A percentile compares a stretch with the other conserved stretches of the same genome.
phyloP scores from a whole-genome alignment of 495 filamentous ascomycete species.

The Xanthoparmelia taractica region DNA sequence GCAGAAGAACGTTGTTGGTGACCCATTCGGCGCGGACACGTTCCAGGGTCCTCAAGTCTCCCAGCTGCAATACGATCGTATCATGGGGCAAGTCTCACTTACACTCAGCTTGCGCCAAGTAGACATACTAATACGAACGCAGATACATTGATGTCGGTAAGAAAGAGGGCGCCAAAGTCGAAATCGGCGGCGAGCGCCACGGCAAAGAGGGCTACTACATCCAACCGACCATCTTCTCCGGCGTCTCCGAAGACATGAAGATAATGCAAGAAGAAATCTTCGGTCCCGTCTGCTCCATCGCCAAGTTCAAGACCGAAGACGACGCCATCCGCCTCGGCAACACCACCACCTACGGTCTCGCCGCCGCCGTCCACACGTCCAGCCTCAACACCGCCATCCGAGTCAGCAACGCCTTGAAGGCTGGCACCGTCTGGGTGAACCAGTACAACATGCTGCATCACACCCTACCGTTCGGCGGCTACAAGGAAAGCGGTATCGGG shows the following conservation, averaged over 20 bases:
- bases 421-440: constrained; percentile 97
- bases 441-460: constrained; percentile 80
- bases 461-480: constrained; percentile 83
- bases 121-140: background rate
- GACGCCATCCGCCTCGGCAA: constrained; percentile 79
- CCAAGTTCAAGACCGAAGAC: constrained; percentile 87
- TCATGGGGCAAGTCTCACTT: constrained; percentile 59
- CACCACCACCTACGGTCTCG: constrained; percentile 72
- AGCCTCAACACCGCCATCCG: constrained; percentile 90
- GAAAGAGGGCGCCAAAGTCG: constrained; percentile 77
- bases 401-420: constrained; percentile 70
- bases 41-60: constrained; percentile 99
- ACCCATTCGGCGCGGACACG: constrained; percentile 78
- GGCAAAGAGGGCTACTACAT: constrained; percentile 95
- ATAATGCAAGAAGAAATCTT: constrained; percentile 99
- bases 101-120: background rate
- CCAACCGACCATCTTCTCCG: constrained; percentile 92
- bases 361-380: constrained; percentile 85
- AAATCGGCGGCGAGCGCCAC: constrained; percentile 77
- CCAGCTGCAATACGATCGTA: constrained; percentile 89
- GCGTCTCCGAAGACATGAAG: constrained; percentile 88
- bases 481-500: constrained; percentile 87
- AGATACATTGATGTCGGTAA: constrained; percentile 88
- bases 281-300: constrained; percentile 84
- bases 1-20: constrained; percentile 73